Base-by-base conservation (phyloP, 306 rosid species). In the Vigna trinervia region DNA sequence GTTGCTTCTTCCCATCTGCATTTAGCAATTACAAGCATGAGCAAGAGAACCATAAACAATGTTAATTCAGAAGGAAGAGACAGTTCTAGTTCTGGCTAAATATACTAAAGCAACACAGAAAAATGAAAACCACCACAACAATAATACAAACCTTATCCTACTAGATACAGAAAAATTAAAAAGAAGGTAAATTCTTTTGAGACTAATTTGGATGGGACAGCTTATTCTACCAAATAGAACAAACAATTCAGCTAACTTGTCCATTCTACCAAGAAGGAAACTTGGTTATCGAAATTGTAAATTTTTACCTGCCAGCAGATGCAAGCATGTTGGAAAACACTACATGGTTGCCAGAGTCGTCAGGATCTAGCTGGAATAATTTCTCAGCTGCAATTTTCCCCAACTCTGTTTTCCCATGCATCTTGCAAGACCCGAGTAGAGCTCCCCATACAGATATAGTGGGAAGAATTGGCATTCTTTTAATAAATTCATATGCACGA, bases 1-100 rank as follows among this genome's bases (percentile, higher is more conserved):
- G 92, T 90, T 77, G 94, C 97, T 82, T 94, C 96, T 84, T 92
- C 97, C 98, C 98, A 92, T 79, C 98, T 94, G 83, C 82, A 86
- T 66, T 41, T 64, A 77, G 52, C 63, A 78, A 66, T 75, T 51
- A 43, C 14, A 65, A 47, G 63, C 56, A 34, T 65, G 52, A 70
- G 63, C 51, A 32, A 39, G 46, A 69, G 64, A 76, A 38, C 23
- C 30, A 80, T 67, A 60, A 30, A 56, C 77, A 78, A 22, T 28
- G 56, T 43, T 48, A 30, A 57, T 20, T 62, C 30, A 69, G 26
- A 52, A 34, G 59, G 38, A 79, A 46, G 53, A 63, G 26, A 62
- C 51, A 15, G 1, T 13, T 30, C 15, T 13, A 41, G 57, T 17
- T 69, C 52, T 22, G 30, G 48, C 64, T 34, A 60, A 50, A 69